These are phyloP conservation scores for Neonothopanus nambi DNA, from an alignment of 1,284 basidiomycete genomes.

Conservation along the genomic window DNA sequence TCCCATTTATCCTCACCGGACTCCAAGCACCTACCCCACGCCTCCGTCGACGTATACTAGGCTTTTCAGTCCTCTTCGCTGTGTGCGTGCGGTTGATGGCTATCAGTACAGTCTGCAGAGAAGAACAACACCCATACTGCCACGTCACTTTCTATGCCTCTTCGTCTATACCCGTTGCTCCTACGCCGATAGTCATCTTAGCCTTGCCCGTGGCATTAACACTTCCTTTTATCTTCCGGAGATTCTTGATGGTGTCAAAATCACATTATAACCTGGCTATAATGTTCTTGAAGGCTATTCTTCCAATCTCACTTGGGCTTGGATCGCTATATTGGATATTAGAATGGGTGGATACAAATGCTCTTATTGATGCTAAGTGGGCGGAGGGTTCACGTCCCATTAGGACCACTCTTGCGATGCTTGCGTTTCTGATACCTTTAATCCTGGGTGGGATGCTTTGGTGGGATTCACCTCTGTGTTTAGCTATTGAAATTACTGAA, in stretches of 20 bases:
- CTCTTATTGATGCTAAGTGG: conserved; percentile 41
- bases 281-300: conserved; percentile 58
- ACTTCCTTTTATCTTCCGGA: conserved; percentile 60
- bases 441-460: conserved; percentile 64
- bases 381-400: conserved; percentile 43
- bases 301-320: conserved; percentile 58
- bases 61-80: conserved; percentile 68
- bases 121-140: conserved; percentile 92
- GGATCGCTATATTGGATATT: conserved; percentile 75
- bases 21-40: conserved; percentile 65
- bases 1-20: conserved; percentile 59
- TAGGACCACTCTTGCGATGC: conserved; percentile 66
- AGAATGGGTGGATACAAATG: conserved; percentile 73
- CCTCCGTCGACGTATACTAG: conserved; percentile 76
- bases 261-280: conserved; percentile 75
- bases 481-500: conserved; percentile 29
- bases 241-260: conserved; percentile 66
- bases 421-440: conserved; percentile 51
- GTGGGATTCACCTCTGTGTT: conserved; percentile 70
- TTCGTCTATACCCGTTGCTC: conserved; percentile 62
- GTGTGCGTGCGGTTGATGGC: conserved; percentile 75
- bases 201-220: conserved; percentile 54
- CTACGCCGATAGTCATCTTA: conserved; percentile 55
- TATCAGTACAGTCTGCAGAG: conserved; percentile 84
- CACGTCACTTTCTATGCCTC: conserved; percentile 85